Conservation (phyloP, 345 rosid genomes). For the Gossypium herbaceum region DNA sequence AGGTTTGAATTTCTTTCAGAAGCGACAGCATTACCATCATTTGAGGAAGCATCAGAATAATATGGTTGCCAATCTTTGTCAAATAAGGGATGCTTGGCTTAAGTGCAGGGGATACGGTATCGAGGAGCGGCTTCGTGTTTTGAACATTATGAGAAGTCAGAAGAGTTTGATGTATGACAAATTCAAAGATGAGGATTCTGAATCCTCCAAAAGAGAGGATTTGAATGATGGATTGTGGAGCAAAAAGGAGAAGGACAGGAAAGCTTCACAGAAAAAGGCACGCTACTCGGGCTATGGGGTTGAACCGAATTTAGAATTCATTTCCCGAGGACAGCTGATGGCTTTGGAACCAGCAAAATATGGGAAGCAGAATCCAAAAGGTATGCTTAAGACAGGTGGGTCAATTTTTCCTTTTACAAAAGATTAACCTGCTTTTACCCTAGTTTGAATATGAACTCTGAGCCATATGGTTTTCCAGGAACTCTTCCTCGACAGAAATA, state of each 20-base stretch:
- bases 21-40: slow-evolving; percentile 73
- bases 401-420: slow-evolving; percentile 40
- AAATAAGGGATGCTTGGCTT: slow-evolving; percentile 85
- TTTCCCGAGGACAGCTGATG: slow-evolving; percentile 36
- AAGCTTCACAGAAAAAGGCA: slow-evolving; percentile 37
- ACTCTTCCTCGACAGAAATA: slow-evolving; percentile 39
- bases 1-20: slow-evolving; percentile 60
- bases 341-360: slow-evolving; percentile 40
- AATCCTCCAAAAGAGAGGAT: slow-evolving; percentile 62
- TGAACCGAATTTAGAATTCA: slow-evolving; percentile 45
- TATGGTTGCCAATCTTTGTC: slow-evolving; percentile 73
- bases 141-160: slow-evolving; percentile 78
- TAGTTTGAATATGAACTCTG: slow-evolving; percentile 49
- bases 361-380: slow-evolving; percentile 62
- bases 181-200: slow-evolving; percentile 56
- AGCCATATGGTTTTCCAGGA: slow-evolving; percentile 36
- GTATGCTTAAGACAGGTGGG: slow-evolving; percentile 48
- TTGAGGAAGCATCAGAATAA: slow-evolving; percentile 83
- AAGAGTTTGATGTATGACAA: slow-evolving; percentile 78
- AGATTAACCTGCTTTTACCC: slow-evolving; percentile 32
- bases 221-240: slow-evolving; percentile 53
- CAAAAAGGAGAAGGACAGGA: slow-evolving; percentile 54
- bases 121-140: slow-evolving; percentile 83
- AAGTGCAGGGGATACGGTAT: slow-evolving; percentile 77
- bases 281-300: slow-evolving; percentile 37